Base-by-base conservation (phyloP, 208 protist genomes). In the Acanthamoeba lenticulata region DNA sequence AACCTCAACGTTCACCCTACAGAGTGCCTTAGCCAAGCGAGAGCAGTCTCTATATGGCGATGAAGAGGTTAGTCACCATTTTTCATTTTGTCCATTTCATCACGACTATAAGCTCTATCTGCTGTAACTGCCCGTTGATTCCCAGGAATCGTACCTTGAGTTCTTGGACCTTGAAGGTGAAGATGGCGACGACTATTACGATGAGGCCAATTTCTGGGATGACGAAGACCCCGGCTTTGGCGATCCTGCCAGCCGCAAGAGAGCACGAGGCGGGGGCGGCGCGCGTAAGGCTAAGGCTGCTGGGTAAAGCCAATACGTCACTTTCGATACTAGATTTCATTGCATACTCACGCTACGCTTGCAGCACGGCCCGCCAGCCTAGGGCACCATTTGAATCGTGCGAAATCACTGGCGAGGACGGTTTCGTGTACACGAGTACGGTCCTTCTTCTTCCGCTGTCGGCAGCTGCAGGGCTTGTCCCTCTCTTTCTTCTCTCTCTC, bases 201-300 rank as follows among this genome's bases (percentile, higher is more conserved):
- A 65, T 29, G 93, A 86, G 24, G 85, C 38, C 24, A 55, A 94
- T 40, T 94, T 93, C 40, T 94, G 89, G 89, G 93, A 94, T 13
- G 79, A 90, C 17, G 86, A 94, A 17, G 72, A 92, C 52, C 60
- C 47, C 29, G 81, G 52, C 81, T 55, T 67, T 67, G 44, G 49
- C 45, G 44, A 89, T 4, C 17, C 32, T 9, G 81, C 19, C 21
- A n/a, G 49, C n/a, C 81, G 81, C 81, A 89, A 89, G 27, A 7
- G 81, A 13, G 60, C 55, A 32, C n/a, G 36, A 29, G 52, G 81
- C 45, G 44, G 42, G 2, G 44, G 34, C 29, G 45, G 74, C 32
- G 45, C n/a, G 9, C 7, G 15, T 83, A 79, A 79, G 69, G 69
- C 38, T 36, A 79, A 79, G 15, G 19, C 32, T 45, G 69, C 69